Percentiles rank a stretch among this genome's conserved stretches.
These are phyloP conservation scores for Penicillium nordicum DNA, from an alignment of 2,329 filamentous ascomycete species.

Conservation along the genomic window DNA sequence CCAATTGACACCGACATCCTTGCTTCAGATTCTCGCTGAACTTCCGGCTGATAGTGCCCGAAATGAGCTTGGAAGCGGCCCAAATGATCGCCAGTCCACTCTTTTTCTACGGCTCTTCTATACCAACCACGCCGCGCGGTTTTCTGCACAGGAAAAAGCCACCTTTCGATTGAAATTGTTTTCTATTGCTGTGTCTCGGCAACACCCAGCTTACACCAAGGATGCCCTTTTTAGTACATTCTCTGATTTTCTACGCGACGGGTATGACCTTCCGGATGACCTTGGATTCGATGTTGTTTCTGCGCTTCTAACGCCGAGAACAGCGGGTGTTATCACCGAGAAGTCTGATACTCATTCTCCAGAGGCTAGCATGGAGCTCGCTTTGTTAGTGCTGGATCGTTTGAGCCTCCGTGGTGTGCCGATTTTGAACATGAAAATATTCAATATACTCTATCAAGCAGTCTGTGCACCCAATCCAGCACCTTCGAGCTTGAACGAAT, in stretches of 20 bases:
- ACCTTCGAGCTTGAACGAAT: not conserved
- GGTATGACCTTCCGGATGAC: slow-evolving; percentile 33
- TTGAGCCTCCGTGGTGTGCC: slow-evolving; percentile 43
- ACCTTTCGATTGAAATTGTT: slow-evolving; percentile 36
- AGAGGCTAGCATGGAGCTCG: slow-evolving; percentile 33
- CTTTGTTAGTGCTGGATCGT: slow-evolving; percentile 41
- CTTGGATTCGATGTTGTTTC: slow-evolving; percentile 38
- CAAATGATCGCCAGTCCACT: slow-evolving; percentile 39
- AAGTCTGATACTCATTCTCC: slow-evolving; percentile 16
- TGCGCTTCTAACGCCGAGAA: slow-evolving; percentile 33
- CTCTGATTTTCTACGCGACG: slow-evolving; percentile 33
- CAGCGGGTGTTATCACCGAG: slow-evolving; percentile 4
- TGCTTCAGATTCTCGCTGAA: slow-evolving; percentile 29
- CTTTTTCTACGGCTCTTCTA: slow-evolving; percentile 44
- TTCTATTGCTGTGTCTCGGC: slow-evolving; percentile 36
- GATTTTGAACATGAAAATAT: slow-evolving; percentile 46
- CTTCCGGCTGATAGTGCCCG: slow-evolving; percentile 32
- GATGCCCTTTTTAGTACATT: slow-evolving; percentile 33
- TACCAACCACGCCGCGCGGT: slow-evolving; percentile 25
- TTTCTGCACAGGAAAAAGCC: slow-evolving; percentile 30
- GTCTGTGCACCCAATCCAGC: slow-evolving; percentile 34
- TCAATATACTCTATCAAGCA: slow-evolving; percentile 44
- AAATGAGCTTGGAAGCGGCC: slow-evolving; percentile 36
- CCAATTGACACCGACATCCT: slow-evolving; percentile 17
- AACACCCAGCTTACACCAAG: slow-evolving; percentile 41